Evolutionary conservation across 2,329 filamentous ascomycete species (phyloP), one percentile per base, ranked within the genome.

Genomic region (Botryosphaeria dothidea): DNA sequence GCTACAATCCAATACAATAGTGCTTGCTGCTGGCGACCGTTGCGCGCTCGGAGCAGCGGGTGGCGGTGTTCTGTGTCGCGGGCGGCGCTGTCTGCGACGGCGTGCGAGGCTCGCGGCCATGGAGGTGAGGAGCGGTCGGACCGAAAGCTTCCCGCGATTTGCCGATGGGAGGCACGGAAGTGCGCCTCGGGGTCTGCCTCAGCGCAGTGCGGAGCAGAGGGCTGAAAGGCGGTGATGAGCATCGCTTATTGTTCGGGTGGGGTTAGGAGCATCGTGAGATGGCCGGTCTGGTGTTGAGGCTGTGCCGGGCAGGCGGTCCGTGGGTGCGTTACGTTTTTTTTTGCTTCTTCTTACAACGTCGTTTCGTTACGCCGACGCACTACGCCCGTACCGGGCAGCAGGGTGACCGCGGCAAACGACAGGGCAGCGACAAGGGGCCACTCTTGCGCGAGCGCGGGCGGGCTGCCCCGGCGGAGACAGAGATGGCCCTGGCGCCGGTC

Each of bases 261-360:
- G 52, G 52, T 41, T 34, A 19, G 31, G 17, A 41, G 54, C 54
- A 58, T 58, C 54, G 54, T 58, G 54, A 58, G 36, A 41, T 43
- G 54, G 23, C 54, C 38, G 36, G 21, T 31, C 54, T 58, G 54
- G 54, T 58, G 54, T 58, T 58, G 54, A 58, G 54, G 54, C 54
- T 58, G 36, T 58, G 52, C 34, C 52, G 31, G 51, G 29, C 51
- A n/a, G n/a, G 36, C 19, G 36, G 36, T 38, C 52, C 36, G 52
- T 57, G 52, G 6, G 23, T n/a, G 36, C 54, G 25, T 58, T 27
- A 58, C 17, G 54, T 41, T 43, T 45, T 57, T n/a, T 57, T 43
- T 57, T 58, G 11, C n/a, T n/a, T 34, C 31, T 45, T 58, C 54
- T 43, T 58, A 41, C 38, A 34, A 58, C 15, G n/a, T 17, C 36